phyloP scores from a whole-genome alignment of 768 basidiomycete species.

The Russula olivacea region DNA sequence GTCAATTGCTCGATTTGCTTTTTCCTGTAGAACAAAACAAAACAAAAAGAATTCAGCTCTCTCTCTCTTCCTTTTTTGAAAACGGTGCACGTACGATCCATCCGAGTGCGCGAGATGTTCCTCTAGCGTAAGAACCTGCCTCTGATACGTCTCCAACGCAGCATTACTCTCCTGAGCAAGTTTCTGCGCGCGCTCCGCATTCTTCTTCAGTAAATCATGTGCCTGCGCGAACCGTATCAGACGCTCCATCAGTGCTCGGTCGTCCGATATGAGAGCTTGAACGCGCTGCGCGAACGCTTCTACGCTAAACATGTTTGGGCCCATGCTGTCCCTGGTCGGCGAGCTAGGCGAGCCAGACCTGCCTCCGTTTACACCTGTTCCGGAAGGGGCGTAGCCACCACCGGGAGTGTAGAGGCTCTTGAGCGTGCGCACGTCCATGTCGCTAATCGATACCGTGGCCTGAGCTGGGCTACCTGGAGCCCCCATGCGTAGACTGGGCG shows the following conservation, averaged over 20 bases:
- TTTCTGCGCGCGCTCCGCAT: constrained; percentile 87
- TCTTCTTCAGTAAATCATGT: constrained; percentile 86
- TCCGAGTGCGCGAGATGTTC: constrained; percentile 57
- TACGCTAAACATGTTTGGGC: constrained; percentile 52
- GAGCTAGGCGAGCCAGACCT: constrained; percentile 13
- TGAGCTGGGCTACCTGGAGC: constrained; percentile 36
- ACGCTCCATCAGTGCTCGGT: constrained; percentile 76
- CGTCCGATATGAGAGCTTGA: constrained; percentile 76
- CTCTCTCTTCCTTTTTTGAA: too few species aligned
- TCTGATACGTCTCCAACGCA: constrained; percentile 86
- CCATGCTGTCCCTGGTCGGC: constrained; percentile 16
- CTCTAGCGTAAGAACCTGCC: constrained; percentile 75
- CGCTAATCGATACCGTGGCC: constrained; percentile 54
- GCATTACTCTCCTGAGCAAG: constrained; percentile 74
- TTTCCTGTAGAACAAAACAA: constrained; percentile 39
- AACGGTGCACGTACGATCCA: constrained; percentile 41
- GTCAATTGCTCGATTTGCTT: constrained; percentile 61
- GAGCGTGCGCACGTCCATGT: constrained; percentile 81
- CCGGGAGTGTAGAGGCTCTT: constrained; percentile 65
- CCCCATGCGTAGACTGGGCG: constrained; percentile 28
- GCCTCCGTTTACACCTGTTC: constrained; percentile 25
- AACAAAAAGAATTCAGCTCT: not conserved
- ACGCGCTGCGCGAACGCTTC: constrained; percentile 76
- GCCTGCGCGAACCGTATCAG: constrained; percentile 82
- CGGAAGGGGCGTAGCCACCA: constrained; percentile 1